Base-by-base conservation (phyloP, 2,329 filamentous ascomycete genomes). In the Phialocephala subalpina region DNA sequence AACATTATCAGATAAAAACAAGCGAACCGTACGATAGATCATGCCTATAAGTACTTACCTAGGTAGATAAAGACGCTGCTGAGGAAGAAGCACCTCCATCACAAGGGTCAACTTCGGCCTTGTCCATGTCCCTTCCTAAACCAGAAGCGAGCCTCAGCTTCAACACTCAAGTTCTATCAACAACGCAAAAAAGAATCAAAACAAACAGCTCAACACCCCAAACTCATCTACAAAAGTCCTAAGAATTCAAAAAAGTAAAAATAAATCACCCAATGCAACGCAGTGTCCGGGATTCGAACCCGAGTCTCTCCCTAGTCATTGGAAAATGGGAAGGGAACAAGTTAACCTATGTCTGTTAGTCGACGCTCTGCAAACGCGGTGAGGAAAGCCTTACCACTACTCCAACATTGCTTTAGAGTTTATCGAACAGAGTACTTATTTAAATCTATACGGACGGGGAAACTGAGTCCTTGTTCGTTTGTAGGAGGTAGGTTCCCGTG, bases 261-360 rank as follows among this genome's bases (percentile, higher is more conserved):
- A 63, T 63, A 67, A 56, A 65, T 18, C 6, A 22, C 22, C 2
- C 22, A 11, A 2, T 69, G 69, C 69, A 58, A 47, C 45, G 58
- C 64, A 52, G 63, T 33, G 29, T 33, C 29, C 29, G 65, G 58
- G 69, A 63, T 68, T 71, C 52, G 69, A 69, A 73, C 70, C 56
- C 68, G 57, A 57, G 70, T 71, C 66, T 69, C 68, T 69, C 64
- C 66, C 70, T 72, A 18, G 20, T 38, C 22, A 52, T 38, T 22
- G 16, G 29, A 57, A 57, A 36, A 47, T 73, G 71, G 71, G 71
- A 69, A 72, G 71, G 67, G 65, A 70, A 72, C 60, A 60, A 69
- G 71, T 69, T 73, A 72, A 61, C 29, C 29, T 33, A 33, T 33
- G 9, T 33, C 9, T 33, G 9, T 33, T 33, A 33, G 29, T 33